A percentile compares a stretch with the other conserved stretches of the same genome.
These are phyloP conservation scores for Thelephora terrestris DNA, from an alignment of 1,284 basidiomycete genomes.

Conservation along the genomic window DNA sequence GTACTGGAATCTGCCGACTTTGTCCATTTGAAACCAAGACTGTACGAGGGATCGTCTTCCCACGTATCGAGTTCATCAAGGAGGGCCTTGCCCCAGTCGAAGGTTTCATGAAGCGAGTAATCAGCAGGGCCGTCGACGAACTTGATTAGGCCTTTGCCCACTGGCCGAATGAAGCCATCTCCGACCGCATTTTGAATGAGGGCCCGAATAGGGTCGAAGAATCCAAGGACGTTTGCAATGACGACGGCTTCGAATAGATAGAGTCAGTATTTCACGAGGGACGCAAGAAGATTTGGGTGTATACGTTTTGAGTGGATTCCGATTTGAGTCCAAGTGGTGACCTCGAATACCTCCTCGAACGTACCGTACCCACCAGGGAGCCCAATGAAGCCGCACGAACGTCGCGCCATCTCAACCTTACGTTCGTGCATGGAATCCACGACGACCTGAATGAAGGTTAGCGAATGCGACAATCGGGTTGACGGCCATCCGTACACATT, in stretches of 20 bases:
- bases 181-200: slow-evolving; percentile 59
- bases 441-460: slow-evolving; percentile 36
- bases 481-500: neutral
- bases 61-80: slow-evolving; percentile 58
- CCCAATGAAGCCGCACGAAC: slow-evolving; percentile 72
- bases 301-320: slow-evolving; percentile 82
- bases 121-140: slow-evolving; percentile 67
- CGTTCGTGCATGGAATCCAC: slow-evolving; percentile 89
- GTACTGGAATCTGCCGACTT: slow-evolving; percentile 14
- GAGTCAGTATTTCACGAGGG: neutral
- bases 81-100: slow-evolving; percentile 72
- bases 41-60: slow-evolving; percentile 25
- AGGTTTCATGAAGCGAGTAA: slow-evolving; percentile 41
- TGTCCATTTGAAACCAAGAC: slow-evolving; percentile 20
- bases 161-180: slow-evolving; percentile 66
- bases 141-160: slow-evolving; percentile 49
- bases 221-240: slow-evolving; percentile 72
- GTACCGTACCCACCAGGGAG: slow-evolving; percentile 90
- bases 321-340: slow-evolving; percentile 85
- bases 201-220: slow-evolving; percentile 69
- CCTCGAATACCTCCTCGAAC: slow-evolving; percentile 89
- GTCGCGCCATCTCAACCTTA: slow-evolving; percentile 80
- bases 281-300: slow-evolving; percentile 12
- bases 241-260: slow-evolving; percentile 49
- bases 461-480: neutral